Conservation (phyloP, 2,329 filamentous ascomycete species). For the Fusarium coicis region DNA sequence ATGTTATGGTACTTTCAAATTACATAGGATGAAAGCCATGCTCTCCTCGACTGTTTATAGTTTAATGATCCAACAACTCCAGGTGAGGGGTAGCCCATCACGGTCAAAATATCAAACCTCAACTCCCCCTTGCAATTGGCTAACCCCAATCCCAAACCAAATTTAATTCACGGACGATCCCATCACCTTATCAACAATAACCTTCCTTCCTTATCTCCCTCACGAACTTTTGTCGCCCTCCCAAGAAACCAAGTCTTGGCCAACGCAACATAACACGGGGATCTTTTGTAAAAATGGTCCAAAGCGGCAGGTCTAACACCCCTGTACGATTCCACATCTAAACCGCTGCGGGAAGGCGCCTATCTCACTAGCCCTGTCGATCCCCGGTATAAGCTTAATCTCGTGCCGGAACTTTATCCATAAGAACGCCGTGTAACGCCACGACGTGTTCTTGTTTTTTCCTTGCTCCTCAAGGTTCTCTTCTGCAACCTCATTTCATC, state of each 20-base stretch:
- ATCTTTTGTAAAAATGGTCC: conserved; percentile 27
- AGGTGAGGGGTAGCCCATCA: too few relatives aligned
- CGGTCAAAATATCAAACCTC: rapidly evolving
- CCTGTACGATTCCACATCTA: conserved; percentile 16
- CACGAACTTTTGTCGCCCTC: conserved; percentile 30
- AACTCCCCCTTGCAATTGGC: background rate
- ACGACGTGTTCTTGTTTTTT: background rate
- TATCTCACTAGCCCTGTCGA: conserved; percentile 5
- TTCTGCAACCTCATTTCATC: background rate
- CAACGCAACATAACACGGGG: conserved; percentile 32
- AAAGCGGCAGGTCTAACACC: conserved; percentile 30
- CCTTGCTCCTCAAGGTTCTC: background rate
- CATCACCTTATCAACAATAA: background rate
- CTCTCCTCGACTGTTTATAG: too few relatives aligned
- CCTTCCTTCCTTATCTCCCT: background rate
- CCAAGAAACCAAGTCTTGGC: conserved; percentile 27
- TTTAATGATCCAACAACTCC: too few relatives aligned
- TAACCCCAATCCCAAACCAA: rapidly evolving
- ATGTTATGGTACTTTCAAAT: too few relatives aligned
- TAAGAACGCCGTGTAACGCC: background rate
- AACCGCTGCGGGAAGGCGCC: conserved; percentile 33
- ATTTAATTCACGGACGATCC: too few relatives aligned
- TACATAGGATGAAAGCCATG: too few relatives aligned
- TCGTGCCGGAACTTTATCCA: background rate
- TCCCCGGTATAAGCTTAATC: conserved; percentile 34